Conservation (phyloP, 2,329 filamentous ascomycete species). For the Volutella citrinella region DNA sequence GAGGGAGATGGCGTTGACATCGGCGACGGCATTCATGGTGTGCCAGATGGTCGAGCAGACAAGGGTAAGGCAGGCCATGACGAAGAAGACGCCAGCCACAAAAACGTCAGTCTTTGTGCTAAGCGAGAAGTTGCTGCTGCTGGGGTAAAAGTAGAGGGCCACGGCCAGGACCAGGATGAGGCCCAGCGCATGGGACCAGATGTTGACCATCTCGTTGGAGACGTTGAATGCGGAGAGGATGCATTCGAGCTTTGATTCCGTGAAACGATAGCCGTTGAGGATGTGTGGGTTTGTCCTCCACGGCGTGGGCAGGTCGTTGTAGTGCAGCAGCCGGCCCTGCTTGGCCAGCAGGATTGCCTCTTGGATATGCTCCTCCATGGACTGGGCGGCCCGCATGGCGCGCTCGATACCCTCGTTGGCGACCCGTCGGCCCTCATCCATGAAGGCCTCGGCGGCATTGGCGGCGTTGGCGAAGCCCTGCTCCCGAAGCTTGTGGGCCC, state of each 20-base stretch:
- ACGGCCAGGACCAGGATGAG: slow-evolving; percentile 83
- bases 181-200: slow-evolving; percentile 93
- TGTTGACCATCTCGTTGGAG: slow-evolving; percentile 95
- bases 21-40: slow-evolving; percentile 96
- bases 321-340: slow-evolving; percentile 79
- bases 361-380: slow-evolving; percentile 81
- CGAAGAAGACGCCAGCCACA: slow-evolving; percentile 92
- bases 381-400: slow-evolving; percentile 77
- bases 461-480: slow-evolving; percentile 66
- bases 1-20: slow-evolving; percentile 83
- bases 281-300: slow-evolving; percentile 98
- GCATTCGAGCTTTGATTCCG: slow-evolving; percentile 85
- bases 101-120: slow-evolving; percentile 86
- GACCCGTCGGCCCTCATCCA: slow-evolving; percentile 76
- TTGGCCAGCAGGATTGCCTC: slow-evolving; percentile 71
- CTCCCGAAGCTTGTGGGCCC: slow-evolving; percentile 76
- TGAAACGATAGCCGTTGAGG: slow-evolving; percentile 86
- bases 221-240: slow-evolving; percentile 77
- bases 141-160: slow-evolving; percentile 95
- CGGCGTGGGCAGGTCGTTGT: slow-evolving; percentile 84
- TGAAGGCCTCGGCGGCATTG: slow-evolving; percentile 66
- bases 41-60: slow-evolving; percentile 97
- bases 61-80: slow-evolving; percentile 90
- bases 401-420: slow-evolving; percentile 76
- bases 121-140: slow-evolving; percentile 78